phyloP scores from a whole-genome alignment of 2,329 filamentous ascomycete species.

The Pseudocercospora macadamiae region DNA sequence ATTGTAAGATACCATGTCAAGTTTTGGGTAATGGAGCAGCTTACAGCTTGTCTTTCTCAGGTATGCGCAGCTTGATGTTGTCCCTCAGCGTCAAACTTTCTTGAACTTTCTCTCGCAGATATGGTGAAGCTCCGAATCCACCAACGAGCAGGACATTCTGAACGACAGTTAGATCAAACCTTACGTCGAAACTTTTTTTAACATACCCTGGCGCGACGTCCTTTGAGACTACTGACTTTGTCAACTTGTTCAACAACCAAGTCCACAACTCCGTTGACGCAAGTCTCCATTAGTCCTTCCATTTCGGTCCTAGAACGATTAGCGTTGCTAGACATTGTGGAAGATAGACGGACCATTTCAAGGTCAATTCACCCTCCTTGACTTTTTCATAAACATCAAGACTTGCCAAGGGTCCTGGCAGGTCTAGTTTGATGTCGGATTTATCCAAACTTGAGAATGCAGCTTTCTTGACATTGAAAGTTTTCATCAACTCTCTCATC shows the following conservation, averaged over 20 bases:
- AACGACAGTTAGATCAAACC: not conserved
- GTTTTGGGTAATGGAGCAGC: not conserved
- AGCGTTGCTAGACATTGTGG: not conserved
- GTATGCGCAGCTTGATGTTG: not conserved
- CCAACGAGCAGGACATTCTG: slow-evolving; percentile 1
- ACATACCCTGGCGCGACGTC: not conserved
- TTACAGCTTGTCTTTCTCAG: slow-evolving; percentile 2
- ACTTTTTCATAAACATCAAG: not conserved
- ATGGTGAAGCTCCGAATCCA: slow-evolving; percentile 9
- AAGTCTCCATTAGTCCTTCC: not conserved
- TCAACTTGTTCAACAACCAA: not conserved
- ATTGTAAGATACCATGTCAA: not conserved
- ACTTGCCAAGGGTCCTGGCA: not conserved
- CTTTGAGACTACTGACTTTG: not conserved
- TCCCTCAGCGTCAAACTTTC: not conserved
- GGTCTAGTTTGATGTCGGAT: slow-evolving; percentile 1
- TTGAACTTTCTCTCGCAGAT: slow-evolving; percentile 1
- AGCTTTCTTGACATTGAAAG: slow-evolving; percentile 2
- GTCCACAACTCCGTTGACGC: not conserved
- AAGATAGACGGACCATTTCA: not conserved
- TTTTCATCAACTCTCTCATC: slow-evolving; percentile 5
- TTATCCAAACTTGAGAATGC: not conserved
- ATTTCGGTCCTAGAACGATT: not conserved
- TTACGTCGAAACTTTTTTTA: not conserved
- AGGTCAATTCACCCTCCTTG: slow-evolving; percentile 3